Conservation (phyloP, 108 stramenopile genomes). For the Asterionellopsis glacialis region DNA sequence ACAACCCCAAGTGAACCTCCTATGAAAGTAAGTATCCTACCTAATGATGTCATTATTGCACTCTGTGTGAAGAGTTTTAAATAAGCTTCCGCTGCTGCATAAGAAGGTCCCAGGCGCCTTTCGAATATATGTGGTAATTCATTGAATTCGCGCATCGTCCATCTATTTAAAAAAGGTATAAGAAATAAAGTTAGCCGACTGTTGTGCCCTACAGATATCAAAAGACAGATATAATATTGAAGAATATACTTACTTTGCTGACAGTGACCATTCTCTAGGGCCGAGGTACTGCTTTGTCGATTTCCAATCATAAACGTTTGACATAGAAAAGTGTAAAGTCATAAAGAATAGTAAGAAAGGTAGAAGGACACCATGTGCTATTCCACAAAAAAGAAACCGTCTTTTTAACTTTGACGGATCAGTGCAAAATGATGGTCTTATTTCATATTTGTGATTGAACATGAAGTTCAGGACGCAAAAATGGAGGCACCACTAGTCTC, state of each 20-base stretch:
- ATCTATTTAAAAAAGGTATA: constrained; percentile 20
- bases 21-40: constrained; percentile 82
- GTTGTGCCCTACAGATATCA: neutral
- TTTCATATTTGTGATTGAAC: constrained; percentile 91
- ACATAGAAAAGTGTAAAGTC: constrained; percentile 88
- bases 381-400: constrained; percentile 81
- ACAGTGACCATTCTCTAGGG: constrained; percentile 84
- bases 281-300: constrained; percentile 88
- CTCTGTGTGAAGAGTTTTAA: constrained; percentile 81
- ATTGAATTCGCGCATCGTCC: constrained; percentile 96
- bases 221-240: constrained; percentile 5
- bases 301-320: constrained; percentile 92
- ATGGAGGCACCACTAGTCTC: constrained; percentile 85
- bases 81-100: constrained; percentile 82
- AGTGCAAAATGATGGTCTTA: constrained; percentile 83
- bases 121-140: constrained; percentile 93
- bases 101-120: constrained; percentile 72
- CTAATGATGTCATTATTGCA: constrained; percentile 65
- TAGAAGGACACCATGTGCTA: constrained; percentile 85
- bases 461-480: constrained; percentile 93
- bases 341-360: constrained; percentile 94
- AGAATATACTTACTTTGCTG: constrained; percentile 37
- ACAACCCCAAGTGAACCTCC: constrained; percentile 91
- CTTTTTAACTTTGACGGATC: constrained; percentile 68
- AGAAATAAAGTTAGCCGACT: neutral